These are phyloP conservation scores for Dovyalis caffra DNA, from an alignment of 345 rosid species.

Conservation along the genomic window DNA sequence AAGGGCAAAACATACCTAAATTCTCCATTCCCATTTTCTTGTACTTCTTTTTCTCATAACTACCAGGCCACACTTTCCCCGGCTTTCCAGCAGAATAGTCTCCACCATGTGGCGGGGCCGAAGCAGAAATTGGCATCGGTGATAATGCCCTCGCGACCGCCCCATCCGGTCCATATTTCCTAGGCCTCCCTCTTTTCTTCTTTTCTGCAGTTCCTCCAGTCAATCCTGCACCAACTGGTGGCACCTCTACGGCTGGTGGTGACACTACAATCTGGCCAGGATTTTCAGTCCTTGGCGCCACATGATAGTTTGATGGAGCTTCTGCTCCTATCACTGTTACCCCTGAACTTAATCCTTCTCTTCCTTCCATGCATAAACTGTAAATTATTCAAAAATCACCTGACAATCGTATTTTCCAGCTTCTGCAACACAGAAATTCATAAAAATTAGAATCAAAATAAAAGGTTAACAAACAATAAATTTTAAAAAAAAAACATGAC, in stretches of 20 bases:
- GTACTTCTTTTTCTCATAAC: constrained; percentile 45
- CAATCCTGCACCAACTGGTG: constrained; percentile 44
- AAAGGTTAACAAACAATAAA: background rate
- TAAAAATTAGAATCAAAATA: background rate
- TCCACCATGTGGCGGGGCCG: constrained; percentile 38
- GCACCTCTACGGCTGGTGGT: constrained; percentile 31
- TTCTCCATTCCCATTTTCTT: constrained; percentile 47
- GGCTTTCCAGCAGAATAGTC: constrained; percentile 45
- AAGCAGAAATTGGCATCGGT: constrained; percentile 55
- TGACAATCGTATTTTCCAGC: constrained; percentile 9
- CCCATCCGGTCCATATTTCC: constrained; percentile 80
- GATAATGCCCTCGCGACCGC: constrained; percentile 43
- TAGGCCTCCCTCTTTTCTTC: constrained; percentile 87
- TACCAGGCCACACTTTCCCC: constrained; percentile 46
- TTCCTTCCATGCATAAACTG: constrained; percentile 49
- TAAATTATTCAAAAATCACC: constrained; percentile 1
- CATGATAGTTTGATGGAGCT: constrained; percentile 68
- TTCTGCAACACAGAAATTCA: constrained; percentile 28
- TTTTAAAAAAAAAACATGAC: background rate
- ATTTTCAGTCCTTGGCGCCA: constrained; percentile 59
- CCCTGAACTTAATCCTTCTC: constrained; percentile 56
- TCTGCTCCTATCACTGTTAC: constrained; percentile 77
- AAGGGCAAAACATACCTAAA: constrained; percentile 41
- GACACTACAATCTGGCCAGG: constrained; percentile 43
- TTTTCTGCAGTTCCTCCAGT: constrained; percentile 40